These are phyloP conservation scores for Anthracocystis panici-leucophaei DNA, from an alignment of 1,284 basidiomycete species.

Conservation along the genomic window DNA sequence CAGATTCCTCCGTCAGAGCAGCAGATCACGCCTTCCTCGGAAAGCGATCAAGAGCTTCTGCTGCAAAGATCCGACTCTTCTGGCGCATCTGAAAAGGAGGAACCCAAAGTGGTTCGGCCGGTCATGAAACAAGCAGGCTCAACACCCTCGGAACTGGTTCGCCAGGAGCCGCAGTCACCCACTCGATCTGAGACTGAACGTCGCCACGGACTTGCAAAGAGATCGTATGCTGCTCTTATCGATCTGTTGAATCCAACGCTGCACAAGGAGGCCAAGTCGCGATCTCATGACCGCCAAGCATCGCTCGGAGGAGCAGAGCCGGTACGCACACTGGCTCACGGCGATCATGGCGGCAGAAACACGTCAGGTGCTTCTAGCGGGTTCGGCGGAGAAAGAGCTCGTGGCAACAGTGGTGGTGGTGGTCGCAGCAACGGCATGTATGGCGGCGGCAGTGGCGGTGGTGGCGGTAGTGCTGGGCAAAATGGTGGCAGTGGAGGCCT, in stretches of 20 bases:
- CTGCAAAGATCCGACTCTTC: slow-evolving; percentile 15
- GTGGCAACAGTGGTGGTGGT: slow-evolving; percentile 16
- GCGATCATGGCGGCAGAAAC: slow-evolving; percentile 26
- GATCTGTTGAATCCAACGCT: slow-evolving; percentile 44
- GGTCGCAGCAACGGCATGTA: slow-evolving; percentile 14
- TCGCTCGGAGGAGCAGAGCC: slow-evolving; percentile 10
- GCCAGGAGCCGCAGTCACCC: slow-evolving; percentile 11
- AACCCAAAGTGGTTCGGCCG: not conserved
- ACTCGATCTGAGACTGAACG: slow-evolving; percentile 27
- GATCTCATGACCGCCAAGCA: slow-evolving; percentile 11
- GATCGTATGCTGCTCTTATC: slow-evolving; percentile 48
- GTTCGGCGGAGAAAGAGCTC: slow-evolving; percentile 18
- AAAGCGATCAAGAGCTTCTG: slow-evolving; percentile 28
- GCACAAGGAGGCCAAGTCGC: slow-evolving; percentile 37
- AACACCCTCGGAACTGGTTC: not conserved
- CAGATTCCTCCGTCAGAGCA: slow-evolving; percentile 7
- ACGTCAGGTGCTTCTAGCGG: slow-evolving; percentile 10
- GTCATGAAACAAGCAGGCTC: not conserved
- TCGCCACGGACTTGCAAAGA: slow-evolving; percentile 41
- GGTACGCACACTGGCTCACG: slow-evolving; percentile 16
- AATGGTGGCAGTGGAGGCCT: slow-evolving; percentile 17
- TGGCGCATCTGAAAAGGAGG: not conserved
- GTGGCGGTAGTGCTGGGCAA: slow-evolving; percentile 9
- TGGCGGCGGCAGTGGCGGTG: slow-evolving; percentile 13
- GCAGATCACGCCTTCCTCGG: slow-evolving; percentile 12